These are phyloP conservation scores for Leishmania mexicana DNA, from an alignment of 208 protist species.

Conservation along the genomic window DNA sequence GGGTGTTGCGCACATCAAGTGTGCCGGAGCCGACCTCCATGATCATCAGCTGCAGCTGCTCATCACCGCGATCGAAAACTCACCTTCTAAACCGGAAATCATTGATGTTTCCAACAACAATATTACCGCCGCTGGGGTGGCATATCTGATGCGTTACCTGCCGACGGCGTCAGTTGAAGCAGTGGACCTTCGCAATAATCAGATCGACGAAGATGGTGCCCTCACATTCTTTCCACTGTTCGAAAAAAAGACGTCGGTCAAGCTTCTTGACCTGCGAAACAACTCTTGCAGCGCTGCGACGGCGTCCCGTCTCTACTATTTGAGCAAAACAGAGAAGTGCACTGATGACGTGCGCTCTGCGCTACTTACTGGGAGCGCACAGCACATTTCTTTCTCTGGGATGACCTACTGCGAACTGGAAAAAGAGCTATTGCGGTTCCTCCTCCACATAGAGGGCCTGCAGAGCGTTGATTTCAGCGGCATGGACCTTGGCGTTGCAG, in stretches of 20 bases:
- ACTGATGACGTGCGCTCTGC: slow-evolving; percentile 40
- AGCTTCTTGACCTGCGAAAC: slow-evolving; percentile 40
- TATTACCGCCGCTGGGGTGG: slow-evolving; percentile 57
- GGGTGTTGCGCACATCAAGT: slow-evolving; percentile 55
- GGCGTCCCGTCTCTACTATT: slow-evolving; percentile 49
- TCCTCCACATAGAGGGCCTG: slow-evolving; percentile 42
- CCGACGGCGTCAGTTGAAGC: slow-evolving; percentile 40
- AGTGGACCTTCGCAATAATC: slow-evolving; percentile 59
- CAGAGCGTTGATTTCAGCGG: slow-evolving; percentile 62
- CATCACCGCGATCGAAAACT: slow-evolving; percentile 64
- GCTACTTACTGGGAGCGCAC: slow-evolving; percentile 42
- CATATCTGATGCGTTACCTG: slow-evolving; percentile 49
- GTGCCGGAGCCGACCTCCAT: slow-evolving; percentile 32
- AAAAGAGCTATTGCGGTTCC: slow-evolving; percentile 55
- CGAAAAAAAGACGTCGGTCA: slow-evolving; percentile 23
- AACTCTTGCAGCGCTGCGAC: slow-evolving; percentile 53
- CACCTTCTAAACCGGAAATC: slow-evolving; percentile 36
- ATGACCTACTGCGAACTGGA: slow-evolving; percentile 61
- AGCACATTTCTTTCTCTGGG: slow-evolving; percentile 53
- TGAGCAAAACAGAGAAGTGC: slow-evolving; percentile 46
- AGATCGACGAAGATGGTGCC: slow-evolving; percentile 70
- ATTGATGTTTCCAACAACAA: slow-evolving; percentile 64
- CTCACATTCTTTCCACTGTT: slow-evolving; percentile 57
- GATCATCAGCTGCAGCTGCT: slow-evolving; percentile 62
- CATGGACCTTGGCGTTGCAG: slow-evolving; percentile 46